A percentile compares a stretch with the other conserved stretches of the same genome.
Evolutionary conservation across 2,329 filamentous ascomycete species (phyloP).

Genomic region (Juglanconis sp.): DNA sequence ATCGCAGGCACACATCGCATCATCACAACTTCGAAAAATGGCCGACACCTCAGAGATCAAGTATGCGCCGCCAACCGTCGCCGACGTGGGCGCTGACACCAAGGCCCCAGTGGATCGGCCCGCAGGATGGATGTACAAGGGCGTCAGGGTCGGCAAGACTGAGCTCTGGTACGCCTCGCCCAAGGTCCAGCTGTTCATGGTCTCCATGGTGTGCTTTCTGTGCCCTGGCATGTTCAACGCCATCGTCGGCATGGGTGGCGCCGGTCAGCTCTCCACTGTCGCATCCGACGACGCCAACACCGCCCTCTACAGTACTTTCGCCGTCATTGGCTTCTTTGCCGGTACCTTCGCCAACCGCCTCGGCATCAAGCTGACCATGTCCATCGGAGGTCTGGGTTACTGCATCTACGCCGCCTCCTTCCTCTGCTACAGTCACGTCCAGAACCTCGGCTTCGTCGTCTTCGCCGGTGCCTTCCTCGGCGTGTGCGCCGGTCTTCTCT

Average conservation of each 20-base stretch:
- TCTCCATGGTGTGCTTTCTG: constrained; percentile 66
- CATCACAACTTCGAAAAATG: background rate
- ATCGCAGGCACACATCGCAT: background rate
- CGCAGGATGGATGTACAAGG: constrained; percentile 66
- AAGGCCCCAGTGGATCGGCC: constrained; percentile 33
- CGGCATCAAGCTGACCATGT: constrained; percentile 65
- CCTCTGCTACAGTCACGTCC: constrained; percentile 66
- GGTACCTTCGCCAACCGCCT: constrained; percentile 76
- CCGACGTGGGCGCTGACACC: background rate
- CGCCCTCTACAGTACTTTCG: constrained; percentile 48
- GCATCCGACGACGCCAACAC: constrained; percentile 56
- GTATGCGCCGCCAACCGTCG: background rate
- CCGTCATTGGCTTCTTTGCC: constrained; percentile 65
- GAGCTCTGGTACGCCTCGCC: constrained; percentile 72
- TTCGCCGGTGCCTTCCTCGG: constrained; percentile 76
- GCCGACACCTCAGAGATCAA: constrained; percentile 11
- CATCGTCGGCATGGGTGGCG: constrained; percentile 58
- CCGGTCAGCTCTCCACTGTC: constrained; percentile 50
- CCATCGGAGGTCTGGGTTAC: constrained; percentile 74
- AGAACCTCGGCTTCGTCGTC: constrained; percentile 67
- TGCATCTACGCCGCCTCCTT: constrained; percentile 70
- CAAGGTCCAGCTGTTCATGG: constrained; percentile 67
- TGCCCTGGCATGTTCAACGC: constrained; percentile 69
- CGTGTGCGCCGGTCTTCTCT: constrained; percentile 74
- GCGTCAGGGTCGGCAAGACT: constrained; percentile 45